phyloP scores from a whole-genome alignment of 2,329 filamentous ascomycete genomes.

The Botryotinia globosa region DNA sequence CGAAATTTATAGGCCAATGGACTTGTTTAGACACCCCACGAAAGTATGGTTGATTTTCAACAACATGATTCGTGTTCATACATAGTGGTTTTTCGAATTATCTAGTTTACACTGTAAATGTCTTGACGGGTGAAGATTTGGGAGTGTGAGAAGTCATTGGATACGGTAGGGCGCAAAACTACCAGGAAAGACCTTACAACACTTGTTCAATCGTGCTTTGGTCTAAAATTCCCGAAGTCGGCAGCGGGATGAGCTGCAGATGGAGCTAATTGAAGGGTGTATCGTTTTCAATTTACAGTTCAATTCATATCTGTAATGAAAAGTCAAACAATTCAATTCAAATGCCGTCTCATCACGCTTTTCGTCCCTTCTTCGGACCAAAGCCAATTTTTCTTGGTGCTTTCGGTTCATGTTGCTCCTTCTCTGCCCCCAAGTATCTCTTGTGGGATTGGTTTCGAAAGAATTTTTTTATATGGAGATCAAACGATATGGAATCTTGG shows the following conservation, averaged over 20 bases:
- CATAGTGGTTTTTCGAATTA: background rate
- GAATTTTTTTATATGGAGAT: background rate
- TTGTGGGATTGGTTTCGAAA: background rate
- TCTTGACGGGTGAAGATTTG: background rate
- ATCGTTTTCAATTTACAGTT: background rate
- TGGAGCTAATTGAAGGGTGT: slow-evolving; percentile 1
- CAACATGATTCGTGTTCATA: background rate
- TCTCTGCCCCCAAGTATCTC: too few relatives aligned
- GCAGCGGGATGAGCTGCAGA: slow-evolving; percentile 13
- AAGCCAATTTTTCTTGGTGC: background rate
- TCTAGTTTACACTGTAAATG: background rate
- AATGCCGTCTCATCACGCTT: background rate
- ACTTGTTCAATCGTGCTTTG: background rate
- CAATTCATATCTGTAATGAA: background rate
- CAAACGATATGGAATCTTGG: background rate
- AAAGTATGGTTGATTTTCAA: background rate
- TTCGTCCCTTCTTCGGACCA: background rate
- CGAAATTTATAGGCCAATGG: background rate
- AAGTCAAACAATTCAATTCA: background rate
- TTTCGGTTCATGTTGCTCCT: background rate
- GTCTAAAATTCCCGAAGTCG: slow-evolving; percentile 6
- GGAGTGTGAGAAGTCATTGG: background rate
- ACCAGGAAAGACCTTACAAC: background rate
- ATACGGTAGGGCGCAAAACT: background rate
- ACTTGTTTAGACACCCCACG: background rate